Evolutionary conservation across 345 rosid genomes (phyloP).

Genomic region (Syzygium oleosum): DNA sequence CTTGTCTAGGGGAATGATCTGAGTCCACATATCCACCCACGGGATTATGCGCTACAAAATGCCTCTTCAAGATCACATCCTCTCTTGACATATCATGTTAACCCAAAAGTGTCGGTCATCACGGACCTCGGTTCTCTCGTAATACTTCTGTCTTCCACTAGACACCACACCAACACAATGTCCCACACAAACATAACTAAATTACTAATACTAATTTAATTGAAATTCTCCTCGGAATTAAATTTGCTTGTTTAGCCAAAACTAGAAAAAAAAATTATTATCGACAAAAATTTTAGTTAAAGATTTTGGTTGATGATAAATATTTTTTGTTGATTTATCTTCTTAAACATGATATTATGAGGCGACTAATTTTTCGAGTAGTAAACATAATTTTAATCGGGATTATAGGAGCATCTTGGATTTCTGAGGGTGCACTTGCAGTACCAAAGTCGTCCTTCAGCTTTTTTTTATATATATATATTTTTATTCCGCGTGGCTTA

Average conservation of each 20-base stretch:
- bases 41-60: not conserved
- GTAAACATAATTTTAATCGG: not conserved
- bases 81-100: not conserved
- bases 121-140: not conserved
- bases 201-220: not conserved
- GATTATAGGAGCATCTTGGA: not conserved
- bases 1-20: not conserved
- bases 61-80: not conserved
- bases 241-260: not conserved
- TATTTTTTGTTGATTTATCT: not conserved
- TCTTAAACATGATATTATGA: not conserved
- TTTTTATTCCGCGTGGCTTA: not conserved
- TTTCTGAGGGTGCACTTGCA: not conserved
- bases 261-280: not conserved
- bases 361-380: not conserved
- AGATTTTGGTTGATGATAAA: not conserved
- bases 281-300: not conserved
- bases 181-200: not conserved
- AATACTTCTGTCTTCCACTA: not conserved
- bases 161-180: not conserved
- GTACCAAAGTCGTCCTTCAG: not conserved
- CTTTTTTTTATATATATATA: not conserved
- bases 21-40: not conserved
- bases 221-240: not conserved
- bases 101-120: not conserved